phyloP scores from a whole-genome alignment of 1,284 basidiomycete genomes.

The Moesziomyces globuligerus region DNA sequence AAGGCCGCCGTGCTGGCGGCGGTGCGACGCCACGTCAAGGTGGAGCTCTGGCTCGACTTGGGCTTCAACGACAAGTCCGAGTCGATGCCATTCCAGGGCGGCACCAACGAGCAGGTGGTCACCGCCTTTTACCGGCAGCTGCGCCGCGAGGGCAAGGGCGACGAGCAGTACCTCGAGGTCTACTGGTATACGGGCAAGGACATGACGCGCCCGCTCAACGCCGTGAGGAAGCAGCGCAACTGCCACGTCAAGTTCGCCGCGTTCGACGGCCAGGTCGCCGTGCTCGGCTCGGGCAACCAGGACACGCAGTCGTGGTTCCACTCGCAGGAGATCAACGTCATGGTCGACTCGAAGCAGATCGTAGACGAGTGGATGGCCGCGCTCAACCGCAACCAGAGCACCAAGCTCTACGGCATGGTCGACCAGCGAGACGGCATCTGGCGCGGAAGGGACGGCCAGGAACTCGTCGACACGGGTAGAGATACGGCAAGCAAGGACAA shows the following conservation, averaged over 20 bases:
- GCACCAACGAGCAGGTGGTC: slow-evolving; percentile 81
- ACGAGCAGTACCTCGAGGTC: slow-evolving; percentile 73
- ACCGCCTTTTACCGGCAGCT: slow-evolving; percentile 72
- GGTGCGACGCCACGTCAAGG: slow-evolving; percentile 74
- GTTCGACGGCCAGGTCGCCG: slow-evolving; percentile 77
- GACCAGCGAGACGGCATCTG: slow-evolving; percentile 76
- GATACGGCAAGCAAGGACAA: slow-evolving; percentile 17
- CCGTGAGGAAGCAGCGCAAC: slow-evolving; percentile 78
- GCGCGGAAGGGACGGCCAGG: slow-evolving; percentile 71
- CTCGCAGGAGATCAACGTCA: slow-evolving; percentile 79
- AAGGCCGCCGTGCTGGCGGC: slow-evolving; percentile 76
- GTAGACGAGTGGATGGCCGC: slow-evolving; percentile 76
- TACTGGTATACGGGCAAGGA: slow-evolving; percentile 77
- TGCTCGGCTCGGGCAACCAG: slow-evolving; percentile 77
- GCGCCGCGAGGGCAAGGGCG: slow-evolving; percentile 57
- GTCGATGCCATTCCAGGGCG: slow-evolving; percentile 80
- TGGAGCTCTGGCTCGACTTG: slow-evolving; percentile 69
- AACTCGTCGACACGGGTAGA: slow-evolving; percentile 57
- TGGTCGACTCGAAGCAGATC: slow-evolving; percentile 76
- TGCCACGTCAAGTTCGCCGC: slow-evolving; percentile 77
- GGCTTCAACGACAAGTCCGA: slow-evolving; percentile 72
- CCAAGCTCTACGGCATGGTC: slow-evolving; percentile 74
- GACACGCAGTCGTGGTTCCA: slow-evolving; percentile 78
- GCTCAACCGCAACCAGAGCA: slow-evolving; percentile 77
- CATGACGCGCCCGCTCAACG: slow-evolving; percentile 78